Evolutionary conservation across 495 filamentous ascomycete species (phyloP), one percentile per base, ranked within the genome.

Genomic region (Aspergillus hancockii): DNA sequence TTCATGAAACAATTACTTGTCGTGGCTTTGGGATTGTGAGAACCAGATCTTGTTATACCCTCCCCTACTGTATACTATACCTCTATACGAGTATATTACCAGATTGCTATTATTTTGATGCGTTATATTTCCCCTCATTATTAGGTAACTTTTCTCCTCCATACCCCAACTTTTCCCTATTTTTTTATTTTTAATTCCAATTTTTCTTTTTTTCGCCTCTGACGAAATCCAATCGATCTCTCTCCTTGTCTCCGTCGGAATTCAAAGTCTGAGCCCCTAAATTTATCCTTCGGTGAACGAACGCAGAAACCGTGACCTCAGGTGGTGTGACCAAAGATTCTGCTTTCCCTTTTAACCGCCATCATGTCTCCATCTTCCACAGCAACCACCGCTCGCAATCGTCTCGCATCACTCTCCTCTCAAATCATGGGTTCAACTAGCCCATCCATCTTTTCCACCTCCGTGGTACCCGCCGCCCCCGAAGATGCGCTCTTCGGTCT

Each of bases 401-500:
- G 78, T 70, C 73, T 81, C 46, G 68, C 72, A 7, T 71, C 73
- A 25, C 59, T 81, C 59, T 71, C 73, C 18, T 64, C 71, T 40
- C 78, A 81, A 67, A 79, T 79, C 73, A 81, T 79, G 76, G 73
- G 64, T 57, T 69, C 75, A 59, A 63, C 68, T 32, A 65, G 54
- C 9, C 49, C 83, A 54, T 88, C 91, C 58, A 85, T 84, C 54
- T 98, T 98, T 76, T 82, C 86, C 40, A 76, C 89, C 55, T 85
- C 90, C 68, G 81, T 81, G 57, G 91, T 99, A 22, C 89, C 93
- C 64, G 86, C 92, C 66, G 94, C 95, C 49, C 92, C 95, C 40
- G 91, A 96, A 70, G 94, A 99, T 75, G 89, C 95, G 59, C 83
- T 99, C 64, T 99, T 99, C 68, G 93, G 94, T 41, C 76, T 99